A percentile compares a stretch with the other conserved stretches of the same genome.
Evolutionary conservation across 192 early-diverging fungal species (phyloP).

Genomic region (Podila verticillata): DNA sequence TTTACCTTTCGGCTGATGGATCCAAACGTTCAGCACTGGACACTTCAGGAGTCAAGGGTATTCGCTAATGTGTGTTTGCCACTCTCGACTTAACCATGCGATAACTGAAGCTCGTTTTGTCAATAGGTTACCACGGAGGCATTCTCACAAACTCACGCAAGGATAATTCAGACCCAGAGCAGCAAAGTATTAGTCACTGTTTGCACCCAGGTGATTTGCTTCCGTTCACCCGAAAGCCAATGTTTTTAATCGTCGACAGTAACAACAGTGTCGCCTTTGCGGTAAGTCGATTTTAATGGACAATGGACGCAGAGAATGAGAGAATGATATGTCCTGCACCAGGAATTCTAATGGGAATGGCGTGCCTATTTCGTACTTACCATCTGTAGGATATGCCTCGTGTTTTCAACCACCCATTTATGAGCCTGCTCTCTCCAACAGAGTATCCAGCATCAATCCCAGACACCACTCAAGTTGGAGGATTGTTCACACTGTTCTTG

Average conservation of each 20-base stretch:
- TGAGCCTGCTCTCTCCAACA: constrained; percentile 89
- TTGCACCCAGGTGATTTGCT: constrained; percentile 91
- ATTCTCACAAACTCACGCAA: constrained; percentile 78
- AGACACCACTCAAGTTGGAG: constrained; percentile 77
- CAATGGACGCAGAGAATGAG: too few species aligned
- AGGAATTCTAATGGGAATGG: neutral
- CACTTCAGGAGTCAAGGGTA: constrained; percentile 54
- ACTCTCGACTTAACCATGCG: neutral
- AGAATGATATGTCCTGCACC: too few species aligned
- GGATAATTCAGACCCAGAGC: constrained; percentile 63
- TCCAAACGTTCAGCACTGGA: constrained; percentile 56
- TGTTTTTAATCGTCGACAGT: constrained; percentile 96
- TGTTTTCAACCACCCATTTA: constrained; percentile 87
- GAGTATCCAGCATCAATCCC: constrained; percentile 86
- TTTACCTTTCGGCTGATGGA: constrained; percentile 95
- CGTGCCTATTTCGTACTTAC: neutral
- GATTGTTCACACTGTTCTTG: constrained; percentile 94
- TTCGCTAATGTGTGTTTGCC: neutral
- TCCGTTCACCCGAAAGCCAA: constrained; percentile 94
- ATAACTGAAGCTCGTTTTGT: neutral
- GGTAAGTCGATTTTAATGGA: constrained; percentile 45
- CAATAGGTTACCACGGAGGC: constrained; percentile 76
- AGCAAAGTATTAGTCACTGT: constrained; percentile 68
- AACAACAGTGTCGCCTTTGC: constrained; percentile 87
- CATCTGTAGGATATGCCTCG: constrained; percentile 76